A percentile compares a stretch with the other conserved stretches of the same genome.
These are phyloP conservation scores for Coprinopsis sp. DNA, from an alignment of 768 basidiomycete genomes.

Conservation along the genomic window DNA sequence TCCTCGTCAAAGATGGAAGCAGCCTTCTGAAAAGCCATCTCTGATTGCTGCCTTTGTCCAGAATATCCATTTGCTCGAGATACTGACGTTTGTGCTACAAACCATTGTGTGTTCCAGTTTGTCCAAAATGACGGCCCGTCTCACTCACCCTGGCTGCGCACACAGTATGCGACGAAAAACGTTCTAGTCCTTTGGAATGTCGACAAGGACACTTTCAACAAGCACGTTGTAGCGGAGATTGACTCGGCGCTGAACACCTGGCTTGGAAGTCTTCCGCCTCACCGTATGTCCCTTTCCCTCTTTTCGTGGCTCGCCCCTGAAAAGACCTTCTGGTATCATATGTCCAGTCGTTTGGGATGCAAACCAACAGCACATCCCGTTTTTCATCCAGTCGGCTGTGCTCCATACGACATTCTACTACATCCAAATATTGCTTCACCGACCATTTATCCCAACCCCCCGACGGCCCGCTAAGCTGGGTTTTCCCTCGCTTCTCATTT, in stretches of 20 bases:
- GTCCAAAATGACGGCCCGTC: not conserved
- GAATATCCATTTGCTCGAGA: slow-evolving; percentile 52
- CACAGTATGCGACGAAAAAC: slow-evolving; percentile 69
- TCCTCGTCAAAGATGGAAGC: slow-evolving; percentile 53
- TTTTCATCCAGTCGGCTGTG: slow-evolving; percentile 54
- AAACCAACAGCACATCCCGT: slow-evolving; percentile 31
- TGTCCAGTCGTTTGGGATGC: too few relatives aligned
- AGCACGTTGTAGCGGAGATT: slow-evolving; percentile 63
- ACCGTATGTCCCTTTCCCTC: slow-evolving; percentile 37
- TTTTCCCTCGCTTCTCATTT: slow-evolving; percentile 72
- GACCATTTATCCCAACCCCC: slow-evolving; percentile 71
- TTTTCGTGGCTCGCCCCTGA: slow-evolving; percentile 21
- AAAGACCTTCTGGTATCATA: slow-evolving; percentile 44
- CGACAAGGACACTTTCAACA: slow-evolving; percentile 53
- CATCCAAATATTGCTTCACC: slow-evolving; percentile 69
- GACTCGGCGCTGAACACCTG: slow-evolving; percentile 78
- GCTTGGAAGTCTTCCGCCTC: slow-evolving; percentile 65
- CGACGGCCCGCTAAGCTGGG: slow-evolving; percentile 36
- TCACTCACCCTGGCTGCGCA: not conserved
- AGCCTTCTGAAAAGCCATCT: slow-evolving; percentile 57
- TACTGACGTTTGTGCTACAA: slow-evolving; percentile 55
- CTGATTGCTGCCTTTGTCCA: slow-evolving; percentile 52
- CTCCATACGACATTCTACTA: slow-evolving; percentile 44
- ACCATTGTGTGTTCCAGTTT: slow-evolving; percentile 42
- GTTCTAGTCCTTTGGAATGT: slow-evolving; percentile 45